phyloP scores from a whole-genome alignment of 257 asterid genomes.

The Nicotiana tabacum region DNA sequence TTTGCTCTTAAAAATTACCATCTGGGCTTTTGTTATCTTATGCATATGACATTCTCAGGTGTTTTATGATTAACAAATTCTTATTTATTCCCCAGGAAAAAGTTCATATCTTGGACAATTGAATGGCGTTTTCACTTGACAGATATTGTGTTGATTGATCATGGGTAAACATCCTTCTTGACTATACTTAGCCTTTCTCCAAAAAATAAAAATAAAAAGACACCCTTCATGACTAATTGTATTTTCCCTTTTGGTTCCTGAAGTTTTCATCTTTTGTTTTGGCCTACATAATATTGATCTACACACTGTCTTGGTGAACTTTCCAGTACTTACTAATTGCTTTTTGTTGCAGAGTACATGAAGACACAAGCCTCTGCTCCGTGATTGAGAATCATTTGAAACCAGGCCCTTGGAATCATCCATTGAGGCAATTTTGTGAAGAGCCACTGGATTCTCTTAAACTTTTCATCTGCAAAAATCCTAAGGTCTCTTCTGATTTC shows the following conservation, averaged over 20 bases:
- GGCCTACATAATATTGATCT: neutral
- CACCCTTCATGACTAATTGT: neutral
- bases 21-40: neutral
- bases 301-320: neutral
- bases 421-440: conserved; percentile 56
- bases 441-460: conserved; percentile 58
- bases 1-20: neutral
- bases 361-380: conserved; percentile 44
- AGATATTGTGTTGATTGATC: conserved; percentile 58
- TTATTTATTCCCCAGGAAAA: conserved; percentile 49
- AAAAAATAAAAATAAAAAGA: no score
- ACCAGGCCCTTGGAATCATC: conserved; percentile 77
- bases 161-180: conserved; percentile 48
- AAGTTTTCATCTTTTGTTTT: neutral
- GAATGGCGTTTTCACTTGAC: conserved; percentile 85
- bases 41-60: neutral
- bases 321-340: neutral
- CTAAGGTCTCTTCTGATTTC: conserved; percentile 49
- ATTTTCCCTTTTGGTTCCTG: neutral
- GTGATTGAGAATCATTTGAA: conserved; percentile 67
- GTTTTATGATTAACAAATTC: neutral
- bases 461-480: conserved; percentile 61
- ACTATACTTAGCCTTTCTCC: neutral
- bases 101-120: conserved; percentile 76
- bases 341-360: conserved; percentile 53